Base-by-base conservation (phyloP, 192 early-diverging fungal species). In the Coemansia sp. region DNA sequence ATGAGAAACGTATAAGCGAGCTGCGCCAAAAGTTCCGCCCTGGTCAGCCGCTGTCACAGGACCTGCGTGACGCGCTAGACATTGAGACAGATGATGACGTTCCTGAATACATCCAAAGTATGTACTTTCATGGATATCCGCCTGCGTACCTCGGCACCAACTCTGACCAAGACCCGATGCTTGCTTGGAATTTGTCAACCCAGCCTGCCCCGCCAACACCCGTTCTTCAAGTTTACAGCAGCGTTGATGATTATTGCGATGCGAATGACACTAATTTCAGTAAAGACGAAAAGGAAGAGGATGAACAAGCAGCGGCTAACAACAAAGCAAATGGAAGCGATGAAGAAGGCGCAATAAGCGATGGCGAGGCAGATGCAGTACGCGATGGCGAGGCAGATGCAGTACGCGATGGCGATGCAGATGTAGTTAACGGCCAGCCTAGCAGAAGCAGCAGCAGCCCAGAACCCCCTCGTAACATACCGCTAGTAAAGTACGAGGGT, bases 111-210 rank as follows among this genome's bases (percentile, higher is more conserved):
- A 25, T 79, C 10, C 48, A 64, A 17, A 70, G 71, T 40, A 79
- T 79, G 64, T 65, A 68, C 21, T 47, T 36, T 11, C 49, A 64
- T 40, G 76, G 76, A 9, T 79, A 79, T 36, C 76, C 76, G 55
- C 71, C 76, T 0, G 76, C 71, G 11, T 79, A 79, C 28, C 40
- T 79, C 17, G 76, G 76, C 24, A 53, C 20, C 42, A 26, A 53
- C 4, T 42, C 50, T 17, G 62, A 36, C 11, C 68, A 79, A 50
- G 71, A 79, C 18, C 76, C 76, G 8, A 34, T 79, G 59, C 25
- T n/a, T 11, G 64, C 65, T 11, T 56, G 64, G 1, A n/a, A n/a
- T 14, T 18, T 18, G 2, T 14, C 44, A 14, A 25, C 34, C 8
- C 28, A 62, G 8, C 12, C 11, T 2, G 21, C 42, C 4, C 71